Percentiles rank a stretch among this genome's conserved stretches.
phyloP scores from a whole-genome alignment of 768 basidiomycete genomes.

The Tubosaeta sp. region DNA sequence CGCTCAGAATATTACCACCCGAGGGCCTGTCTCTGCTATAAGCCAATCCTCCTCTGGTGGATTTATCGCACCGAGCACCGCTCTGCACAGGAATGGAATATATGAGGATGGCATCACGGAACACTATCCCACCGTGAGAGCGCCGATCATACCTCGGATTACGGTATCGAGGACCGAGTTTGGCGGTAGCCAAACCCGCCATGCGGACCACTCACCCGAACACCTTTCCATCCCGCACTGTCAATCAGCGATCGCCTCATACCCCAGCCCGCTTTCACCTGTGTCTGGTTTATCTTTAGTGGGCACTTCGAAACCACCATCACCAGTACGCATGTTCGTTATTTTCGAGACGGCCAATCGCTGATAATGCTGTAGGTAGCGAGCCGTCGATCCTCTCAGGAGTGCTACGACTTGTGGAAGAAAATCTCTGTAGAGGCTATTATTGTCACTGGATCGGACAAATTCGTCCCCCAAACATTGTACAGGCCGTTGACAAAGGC shows the following conservation, averaged over 20 bases:
- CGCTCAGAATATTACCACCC: background rate
- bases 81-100: background rate
- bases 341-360: background rate
- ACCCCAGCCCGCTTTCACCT: background rate
- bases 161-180: background rate
- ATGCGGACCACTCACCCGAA: background rate
- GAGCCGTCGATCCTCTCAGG: constrained; percentile 4
- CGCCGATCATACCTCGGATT: background rate
- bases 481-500: constrained; percentile 70
- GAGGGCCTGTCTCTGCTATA: background rate
- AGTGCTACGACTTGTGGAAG: constrained; percentile 17
- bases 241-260: background rate
- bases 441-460: constrained; percentile 32
- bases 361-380: constrained; percentile 1
- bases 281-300: background rate
- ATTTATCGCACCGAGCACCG: background rate
- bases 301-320: background rate
- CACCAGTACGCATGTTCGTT: constrained; percentile 1
- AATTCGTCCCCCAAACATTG: constrained; percentile 60
- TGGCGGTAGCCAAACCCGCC: background rate
- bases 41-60: background rate
- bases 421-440: constrained; percentile 3
- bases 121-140: background rate
- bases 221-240: background rate
- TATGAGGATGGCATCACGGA: background rate